These are phyloP conservation scores for Podila epigama DNA, from an alignment of 192 early-diverging fungal genomes.

Conservation along the genomic window DNA sequence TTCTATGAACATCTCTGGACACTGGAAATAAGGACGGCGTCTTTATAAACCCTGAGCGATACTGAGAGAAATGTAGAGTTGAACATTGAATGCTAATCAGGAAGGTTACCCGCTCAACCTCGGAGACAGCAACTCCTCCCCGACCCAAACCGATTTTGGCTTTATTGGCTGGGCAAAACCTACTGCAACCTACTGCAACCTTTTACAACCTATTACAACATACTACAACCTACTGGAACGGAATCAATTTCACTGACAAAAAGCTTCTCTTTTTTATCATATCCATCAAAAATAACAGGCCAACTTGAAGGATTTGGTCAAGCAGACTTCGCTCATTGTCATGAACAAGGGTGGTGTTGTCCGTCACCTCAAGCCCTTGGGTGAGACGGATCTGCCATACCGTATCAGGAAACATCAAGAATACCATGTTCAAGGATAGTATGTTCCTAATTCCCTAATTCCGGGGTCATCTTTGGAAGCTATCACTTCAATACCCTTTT, in stretches of 20 bases:
- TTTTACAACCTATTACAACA: too few relatives aligned
- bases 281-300: slow-evolving; percentile 61
- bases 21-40: too few relatives aligned
- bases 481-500: not conserved
- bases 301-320: slow-evolving; percentile 75
- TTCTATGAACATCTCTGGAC: not conserved
- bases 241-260: not conserved
- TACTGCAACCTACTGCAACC: too few relatives aligned
- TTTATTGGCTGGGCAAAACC: too few relatives aligned
- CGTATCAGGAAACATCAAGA: slow-evolving; percentile 92
- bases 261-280: not conserved
- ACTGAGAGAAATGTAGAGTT: too few relatives aligned
- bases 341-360: slow-evolving; percentile 89
- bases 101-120: too few relatives aligned
- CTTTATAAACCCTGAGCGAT: too few relatives aligned
- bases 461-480: too few relatives aligned
- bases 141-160: too few relatives aligned
- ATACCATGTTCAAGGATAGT: slow-evolving; percentile 72
- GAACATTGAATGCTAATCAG: too few relatives aligned
- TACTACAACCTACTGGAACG: too few relatives aligned
- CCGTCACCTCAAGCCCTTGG: slow-evolving; percentile 80
- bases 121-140: too few relatives aligned
- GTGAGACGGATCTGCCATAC: slow-evolving; percentile 76
- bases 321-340: slow-evolving; percentile 77
- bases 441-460: slow-evolving; percentile 15